Evolutionary conservation across 202 grass and related monocot genomes (phyloP), one percentile per base, ranked within the genome.

Genomic region (Setaria viridis): DNA sequence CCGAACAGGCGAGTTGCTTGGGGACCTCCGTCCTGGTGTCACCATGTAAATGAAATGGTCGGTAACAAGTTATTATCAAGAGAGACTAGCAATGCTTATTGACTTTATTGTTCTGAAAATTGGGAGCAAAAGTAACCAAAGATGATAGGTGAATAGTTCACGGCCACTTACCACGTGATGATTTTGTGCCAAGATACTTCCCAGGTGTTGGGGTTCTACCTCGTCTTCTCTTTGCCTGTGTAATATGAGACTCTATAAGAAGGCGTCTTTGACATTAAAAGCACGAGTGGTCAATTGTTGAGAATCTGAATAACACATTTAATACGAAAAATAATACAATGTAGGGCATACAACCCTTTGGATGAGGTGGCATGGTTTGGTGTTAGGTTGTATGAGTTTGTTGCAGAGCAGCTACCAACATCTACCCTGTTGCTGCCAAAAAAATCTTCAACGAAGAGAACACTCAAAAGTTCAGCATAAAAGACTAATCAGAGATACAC

Each of bases 181-280:
- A 69, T 83, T 86, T 93, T 30, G 65, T 32, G 42, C 96, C 96
- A 69, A 91, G 86, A 82, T 95, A 99, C 47, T 81, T 95, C 60
- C 96, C 93, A 46, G 93, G 93, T 42, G 93, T 99, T 42, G 96
- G 88, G n/a, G 88, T 91, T 56, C 96, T 70, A 55, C 90, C 91
- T 12, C 96, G 79, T 56, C 90, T 84, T 75, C 96, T 92, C 72
- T 88, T 99, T 67, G 91, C 92, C 91, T 95, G 81, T 25, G 16
- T 19, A 81, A 58, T 3, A 58, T 6, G 17, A 39, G 19, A 64
- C 2, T 37, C 9, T 20, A 79, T 87, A 85, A 84, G 65, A 20
- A n/a, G 15, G 34, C 43, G 35, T 32, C 15, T 86, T 71, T 72
- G 25, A 33, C 41, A 80, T 58, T 5, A 41, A 71, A 80, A 55